Conservation (phyloP, 2,329 filamentous ascomycete genomes). For the Sclerotinia sclerotiorum region DNA sequence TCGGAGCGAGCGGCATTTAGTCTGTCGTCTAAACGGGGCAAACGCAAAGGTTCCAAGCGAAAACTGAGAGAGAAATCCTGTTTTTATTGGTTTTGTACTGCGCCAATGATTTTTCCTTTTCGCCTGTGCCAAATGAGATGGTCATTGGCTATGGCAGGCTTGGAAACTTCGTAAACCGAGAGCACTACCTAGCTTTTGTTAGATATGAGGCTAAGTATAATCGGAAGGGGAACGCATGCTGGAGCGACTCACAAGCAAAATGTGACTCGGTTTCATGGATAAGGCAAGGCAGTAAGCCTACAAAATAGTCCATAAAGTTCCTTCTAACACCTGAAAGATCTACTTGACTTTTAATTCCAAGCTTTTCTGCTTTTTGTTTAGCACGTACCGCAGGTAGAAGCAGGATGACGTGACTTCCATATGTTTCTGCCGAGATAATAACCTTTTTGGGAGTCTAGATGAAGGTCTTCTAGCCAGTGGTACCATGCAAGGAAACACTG, state of each 20-base stretch:
- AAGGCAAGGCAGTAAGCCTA: neutral
- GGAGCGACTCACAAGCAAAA: neutral
- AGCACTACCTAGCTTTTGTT: neutral
- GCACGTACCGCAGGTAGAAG: conserved; percentile 53
- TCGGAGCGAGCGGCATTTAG: neutral
- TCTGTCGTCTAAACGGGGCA: neutral
- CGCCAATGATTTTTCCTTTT: neutral
- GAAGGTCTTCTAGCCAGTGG: conserved; percentile 18
- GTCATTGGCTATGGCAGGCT: neutral
- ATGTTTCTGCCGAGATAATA: conserved; percentile 51
- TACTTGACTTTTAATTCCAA: conserved; percentile 46
- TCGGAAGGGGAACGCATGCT: too few species aligned
- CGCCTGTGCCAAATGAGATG: neutral
- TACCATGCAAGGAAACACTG: conserved; percentile 1
- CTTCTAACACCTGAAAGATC: conserved; percentile 52
- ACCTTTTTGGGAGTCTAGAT: conserved; percentile 44
- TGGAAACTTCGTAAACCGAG: conserved; percentile 8
- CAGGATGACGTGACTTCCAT: conserved; percentile 53
- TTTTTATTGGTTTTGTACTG: neutral
- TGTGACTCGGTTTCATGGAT: too few species aligned
- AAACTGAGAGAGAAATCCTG: neutral
- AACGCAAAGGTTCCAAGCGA: neutral
- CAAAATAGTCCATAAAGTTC: conserved; percentile 48
- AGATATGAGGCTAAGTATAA: neutral
- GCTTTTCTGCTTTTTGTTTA: conserved; percentile 44